These are phyloP conservation scores for Monosporascus sp. DNA, from an alignment of 2,329 filamentous ascomycete species.

Conservation along the genomic window DNA sequence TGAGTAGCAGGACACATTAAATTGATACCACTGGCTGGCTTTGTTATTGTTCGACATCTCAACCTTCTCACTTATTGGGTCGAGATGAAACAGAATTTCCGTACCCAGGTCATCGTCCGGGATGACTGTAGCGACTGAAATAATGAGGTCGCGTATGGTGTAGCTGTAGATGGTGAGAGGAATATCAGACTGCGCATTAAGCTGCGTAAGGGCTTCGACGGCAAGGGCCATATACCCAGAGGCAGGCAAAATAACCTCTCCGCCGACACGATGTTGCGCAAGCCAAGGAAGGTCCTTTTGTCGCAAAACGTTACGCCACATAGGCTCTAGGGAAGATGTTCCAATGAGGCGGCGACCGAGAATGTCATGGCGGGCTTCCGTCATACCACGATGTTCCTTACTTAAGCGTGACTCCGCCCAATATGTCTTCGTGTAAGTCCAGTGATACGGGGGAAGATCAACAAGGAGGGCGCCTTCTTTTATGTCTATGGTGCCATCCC, in stretches of 20 bases:
- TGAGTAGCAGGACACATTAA: background rate
- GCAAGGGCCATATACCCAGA: too few species aligned
- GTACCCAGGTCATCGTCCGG: background rate
- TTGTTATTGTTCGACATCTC: background rate
- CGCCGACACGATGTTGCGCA: background rate
- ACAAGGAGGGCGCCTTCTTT: background rate
- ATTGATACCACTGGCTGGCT: background rate
- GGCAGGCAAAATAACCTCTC: too few species aligned
- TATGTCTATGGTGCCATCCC: background rate
- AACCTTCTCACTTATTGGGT: background rate
- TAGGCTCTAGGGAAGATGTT: background rate
- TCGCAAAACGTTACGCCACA: slow-evolving; percentile 1
- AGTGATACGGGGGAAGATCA: background rate
- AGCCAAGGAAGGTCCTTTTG: slow-evolving; percentile 1
- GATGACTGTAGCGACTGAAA: background rate
- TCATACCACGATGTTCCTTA: background rate
- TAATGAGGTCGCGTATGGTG: background rate
- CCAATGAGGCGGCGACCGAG: slow-evolving; percentile 1
- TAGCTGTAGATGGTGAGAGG: background rate
- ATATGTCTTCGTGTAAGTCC: background rate
- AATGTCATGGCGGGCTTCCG: background rate
- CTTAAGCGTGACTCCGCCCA: background rate
- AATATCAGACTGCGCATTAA: background rate
- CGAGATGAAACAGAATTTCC: background rate
- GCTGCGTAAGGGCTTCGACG: too few species aligned